Percentiles rank a stretch among this genome's conserved stretches.
Conservation (phyloP, 129 eudicot species). For the Tagetes patula region DNA sequence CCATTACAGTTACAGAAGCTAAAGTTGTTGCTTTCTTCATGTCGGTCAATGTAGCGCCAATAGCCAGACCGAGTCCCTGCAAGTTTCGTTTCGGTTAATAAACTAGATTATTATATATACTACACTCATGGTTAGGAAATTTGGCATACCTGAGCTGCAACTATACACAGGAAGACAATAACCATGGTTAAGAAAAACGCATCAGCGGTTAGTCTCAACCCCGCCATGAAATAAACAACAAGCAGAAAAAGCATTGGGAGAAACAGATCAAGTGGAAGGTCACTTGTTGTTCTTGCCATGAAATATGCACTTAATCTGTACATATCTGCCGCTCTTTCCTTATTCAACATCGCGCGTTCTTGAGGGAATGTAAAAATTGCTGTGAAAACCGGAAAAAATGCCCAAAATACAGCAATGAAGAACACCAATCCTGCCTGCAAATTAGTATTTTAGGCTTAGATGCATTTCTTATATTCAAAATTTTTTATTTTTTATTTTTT, state of each 20-base stretch:
- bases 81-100: slow-evolving; percentile 13
- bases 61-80: slow-evolving; percentile 85
- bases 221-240: slow-evolving; percentile 95
- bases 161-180: slow-evolving; percentile 79
- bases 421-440: slow-evolving; percentile 88
- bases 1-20: slow-evolving; percentile 89
- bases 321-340: slow-evolving; percentile 96
- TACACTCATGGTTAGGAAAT: background rate
- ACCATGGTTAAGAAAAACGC: slow-evolving; percentile 74
- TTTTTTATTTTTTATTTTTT: background rate
- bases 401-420: slow-evolving; percentile 98
- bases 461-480: background rate
- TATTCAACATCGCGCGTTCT: slow-evolving; percentile 91
- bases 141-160: slow-evolving; percentile 85
- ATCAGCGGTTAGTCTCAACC: slow-evolving; percentile 54
- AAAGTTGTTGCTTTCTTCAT: slow-evolving; percentile 82
- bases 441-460: background rate
- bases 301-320: slow-evolving; percentile 93
- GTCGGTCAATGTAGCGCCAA: slow-evolving; percentile 88
- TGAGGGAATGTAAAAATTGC: slow-evolving; percentile 98
- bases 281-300: slow-evolving; percentile 86
- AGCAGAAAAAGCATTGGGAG: slow-evolving; percentile 80
- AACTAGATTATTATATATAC: background rate
- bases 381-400: slow-evolving; percentile 93
- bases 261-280: slow-evolving; percentile 88